Evolutionary conservation across 306 rosid species (phyloP), one percentile per base, ranked within the genome.

Genomic region (Abrus precatorius): DNA sequence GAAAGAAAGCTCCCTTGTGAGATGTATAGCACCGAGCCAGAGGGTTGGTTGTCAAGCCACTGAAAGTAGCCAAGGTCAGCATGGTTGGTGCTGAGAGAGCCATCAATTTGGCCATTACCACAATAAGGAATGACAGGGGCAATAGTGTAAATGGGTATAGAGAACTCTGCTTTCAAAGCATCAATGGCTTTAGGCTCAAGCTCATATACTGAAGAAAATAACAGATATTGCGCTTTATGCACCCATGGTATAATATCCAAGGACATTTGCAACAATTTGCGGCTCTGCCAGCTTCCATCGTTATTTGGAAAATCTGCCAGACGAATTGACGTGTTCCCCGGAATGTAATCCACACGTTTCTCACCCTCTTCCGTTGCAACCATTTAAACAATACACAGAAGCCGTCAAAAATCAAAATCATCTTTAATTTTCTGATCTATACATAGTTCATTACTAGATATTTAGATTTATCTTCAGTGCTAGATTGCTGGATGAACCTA

Each of bases 1-100:
- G 91, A 84, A 36, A 87, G 82, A 40, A 78, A 86, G 64, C 95
- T 91, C 12, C 95, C 95, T 73, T 82, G 85, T 13, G 91, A 82
- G 76, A 87, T 74, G 75, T 87, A 91, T 43, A 91, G 41, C 13
- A 89, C 88, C 2, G 91, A 89, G 12, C 63, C 47, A 9, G 61
- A 12, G 1, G 93, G 89, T 43, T 89, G 89, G 5, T 20, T 72
- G 38, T 87, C 82, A 11, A 89, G 85, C 91, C 95, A 91, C 0
- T 81, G 63, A 3, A 83, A 27, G 48, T 85, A 74, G 43, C n/a
- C 41, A 49, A n/a, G 6, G 7, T 81, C 4, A 33, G 0, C 65
- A 32, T 29, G 20, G 72, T 70, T n/a, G 40, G 40, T 36, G 40
- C 40, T 36, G 40, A 36, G 40, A 27, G 32, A 20, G 28, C 72